Base-by-base conservation (phyloP, 139 green algal species). In the Ettlia oleoabundans region DNA sequence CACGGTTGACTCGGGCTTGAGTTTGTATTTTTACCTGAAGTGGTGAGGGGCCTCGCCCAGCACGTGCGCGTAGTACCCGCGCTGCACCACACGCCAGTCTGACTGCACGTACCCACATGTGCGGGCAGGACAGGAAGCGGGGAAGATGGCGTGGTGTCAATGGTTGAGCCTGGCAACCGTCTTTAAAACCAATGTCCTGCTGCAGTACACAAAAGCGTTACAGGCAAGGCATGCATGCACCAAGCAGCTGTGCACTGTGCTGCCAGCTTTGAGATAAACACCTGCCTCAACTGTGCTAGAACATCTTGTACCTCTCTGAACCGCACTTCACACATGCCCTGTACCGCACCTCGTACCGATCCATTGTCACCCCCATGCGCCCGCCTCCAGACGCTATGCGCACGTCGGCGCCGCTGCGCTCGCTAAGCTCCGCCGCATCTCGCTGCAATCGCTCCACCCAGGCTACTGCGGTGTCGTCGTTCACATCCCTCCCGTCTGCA, bases 361-460 rank as follows among this genome's bases (percentile, higher is more conserved):
- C 96, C 96, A 99, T 99, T 52, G 93, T 98, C 26, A 96, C 89
- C 18, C 86, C 30, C 96, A 99, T 99, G 86, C 96, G 90, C 15
- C 96, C 96, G 37, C 96, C 96, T 3, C 96, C 96, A 0, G 92
- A 97, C 1, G 96, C 96, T 75, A 99, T 96, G 41, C 86, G 82
- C 6, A 89, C 92, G 76, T 99, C 96, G 13, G 65, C 86, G 47
- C 89, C 87, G 9, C 9, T n/a, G 33, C 77, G 24, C 26, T 22
- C 30, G n/a, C 58, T 86, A 28, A 66, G 64, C 62, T 2, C 41
- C 6, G 10, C 0, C 10, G 35, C 58, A 24, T 75, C 76, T 2
- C n/a, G 43, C 35, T 90, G 70, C 78, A 95, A 79, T 37, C 83
- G 70, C 47, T 69, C 51, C 53, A 95, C 75, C 68, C 86, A 94